These are phyloP conservation scores for Sutorius australiensis DNA, from an alignment of 768 basidiomycete species.

Conservation along the genomic window DNA sequence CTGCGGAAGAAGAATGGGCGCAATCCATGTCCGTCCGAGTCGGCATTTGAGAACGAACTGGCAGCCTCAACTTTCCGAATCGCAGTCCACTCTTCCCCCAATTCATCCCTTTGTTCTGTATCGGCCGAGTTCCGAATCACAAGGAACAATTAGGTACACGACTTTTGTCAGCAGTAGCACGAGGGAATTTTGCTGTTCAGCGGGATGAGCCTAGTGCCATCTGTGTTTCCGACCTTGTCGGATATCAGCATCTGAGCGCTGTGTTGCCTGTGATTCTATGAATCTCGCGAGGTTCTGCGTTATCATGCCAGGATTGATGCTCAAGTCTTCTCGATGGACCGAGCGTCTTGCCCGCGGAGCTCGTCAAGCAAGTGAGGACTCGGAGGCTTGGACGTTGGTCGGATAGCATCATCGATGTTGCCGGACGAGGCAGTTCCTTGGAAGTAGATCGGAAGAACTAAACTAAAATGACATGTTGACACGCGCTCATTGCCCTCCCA, in stretches of 20 bases:
- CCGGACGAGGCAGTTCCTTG: too few relatives aligned
- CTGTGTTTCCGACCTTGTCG: not conserved
- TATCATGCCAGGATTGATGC: not conserved
- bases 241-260: not conserved
- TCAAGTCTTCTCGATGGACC: not conserved
- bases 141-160: not conserved
- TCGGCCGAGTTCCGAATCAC: not conserved
- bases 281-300: not conserved
- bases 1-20: not conserved
- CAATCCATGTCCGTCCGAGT: not conserved
- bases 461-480: too few relatives aligned
- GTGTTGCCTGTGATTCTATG: not conserved
- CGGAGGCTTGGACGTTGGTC: too few relatives aligned
- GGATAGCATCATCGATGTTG: not conserved
- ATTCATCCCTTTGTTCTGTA: not conserved
- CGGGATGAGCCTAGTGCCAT: not conserved
- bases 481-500: not conserved
- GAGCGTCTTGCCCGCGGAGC: not conserved
- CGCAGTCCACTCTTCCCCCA: not conserved
- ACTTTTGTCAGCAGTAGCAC: not conserved
- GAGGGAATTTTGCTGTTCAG: not conserved
- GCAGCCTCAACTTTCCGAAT: not conserved
- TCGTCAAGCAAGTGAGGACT: not conserved
- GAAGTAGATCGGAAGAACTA: too few relatives aligned
- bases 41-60: not conserved